Evolutionary conservation across 108 stramenopile genomes (phyloP), one percentile per base, ranked within the genome.

Genomic region (Cyclostephanos invisitatus): DNA sequence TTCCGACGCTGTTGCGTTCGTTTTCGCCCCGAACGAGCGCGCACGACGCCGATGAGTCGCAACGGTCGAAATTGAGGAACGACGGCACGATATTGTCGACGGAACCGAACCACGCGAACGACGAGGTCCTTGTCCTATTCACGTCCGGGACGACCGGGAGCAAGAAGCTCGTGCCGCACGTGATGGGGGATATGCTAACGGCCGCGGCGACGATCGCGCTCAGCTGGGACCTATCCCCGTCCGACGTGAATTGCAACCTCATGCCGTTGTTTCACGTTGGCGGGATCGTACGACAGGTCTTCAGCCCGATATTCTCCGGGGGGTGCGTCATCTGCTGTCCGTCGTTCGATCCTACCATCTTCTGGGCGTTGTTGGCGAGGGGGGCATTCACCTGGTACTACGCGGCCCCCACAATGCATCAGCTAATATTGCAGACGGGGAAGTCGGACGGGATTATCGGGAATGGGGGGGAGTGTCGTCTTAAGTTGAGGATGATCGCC

Each of bases 231-330:
- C 53, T 89, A 54, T 59, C 63, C 1, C 79, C 82, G 2, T 28
- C 60, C 22, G 91, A 92, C 67, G 70, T 89, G 54, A 86, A 84
- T 48, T 72, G 84, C 62, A 92, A 92, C 63, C 64, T 89, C 21
- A 92, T 92, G 91, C 91, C 91, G 3, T 73, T 92, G 3, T 89
- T 86, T 57, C 91, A 92, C 50, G 82, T 91, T 0, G 74, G 73
- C n/a, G 74, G 73, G 5, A 75, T 80, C 42, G 67, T 73, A 21
- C 54, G 79, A 27, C 82, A 89, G 40, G 74, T 89, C 22, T 86
- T 86, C 62, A 67, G 73, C 8, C 88, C 88, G 5, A 75, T 86
- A 15, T 62, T 86, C 32, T 81, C 78, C 37, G 88, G 82, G 7
- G 88, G 88, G 14, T 72, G 73, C 67, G 85, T 89, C 55, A 82